These are phyloP conservation scores for Fusarium caatingaense DNA, from an alignment of 2,329 filamentous ascomycete genomes.

Conservation along the genomic window DNA sequence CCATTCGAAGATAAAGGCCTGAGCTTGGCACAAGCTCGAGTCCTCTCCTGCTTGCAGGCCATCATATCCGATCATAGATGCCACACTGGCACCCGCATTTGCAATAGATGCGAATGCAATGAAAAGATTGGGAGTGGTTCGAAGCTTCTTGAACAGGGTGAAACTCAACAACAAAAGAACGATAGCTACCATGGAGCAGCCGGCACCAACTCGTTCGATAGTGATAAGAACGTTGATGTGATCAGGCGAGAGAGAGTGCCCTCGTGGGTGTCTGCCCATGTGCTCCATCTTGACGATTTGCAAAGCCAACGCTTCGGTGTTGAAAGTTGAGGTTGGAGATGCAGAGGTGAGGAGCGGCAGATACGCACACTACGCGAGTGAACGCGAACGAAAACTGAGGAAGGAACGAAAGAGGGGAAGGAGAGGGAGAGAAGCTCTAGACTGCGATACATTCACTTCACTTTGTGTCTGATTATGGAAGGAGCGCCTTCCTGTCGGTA, in stretches of 20 bases:
- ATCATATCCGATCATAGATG: conserved; percentile 77
- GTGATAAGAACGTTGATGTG: conserved; percentile 60
- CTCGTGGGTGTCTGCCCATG: conserved; percentile 7
- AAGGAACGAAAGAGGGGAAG: background rate
- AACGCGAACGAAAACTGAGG: background rate
- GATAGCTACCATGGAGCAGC: conserved; percentile 65
- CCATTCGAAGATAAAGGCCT: conserved; percentile 73
- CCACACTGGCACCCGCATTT: conserved; percentile 66
- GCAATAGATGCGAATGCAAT: conserved; percentile 53
- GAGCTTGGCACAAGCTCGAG: conserved; percentile 70
- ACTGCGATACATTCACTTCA: background rate
- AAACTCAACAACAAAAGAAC: conserved; percentile 62
- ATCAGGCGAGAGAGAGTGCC: conserved; percentile 46
- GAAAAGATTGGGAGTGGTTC: conserved; percentile 68
- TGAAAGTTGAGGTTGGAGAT: background rate
- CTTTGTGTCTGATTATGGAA: background rate
- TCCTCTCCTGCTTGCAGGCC: conserved; percentile 66
- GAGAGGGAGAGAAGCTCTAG: background rate
- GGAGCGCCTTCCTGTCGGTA: conserved; percentile 8
- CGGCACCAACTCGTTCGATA: conserved; percentile 65
- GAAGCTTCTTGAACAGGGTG: conserved; percentile 61
- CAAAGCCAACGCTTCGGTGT: conserved; percentile 1
- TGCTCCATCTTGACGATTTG: conserved; percentile 27
- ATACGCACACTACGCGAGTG: conserved; percentile 1
- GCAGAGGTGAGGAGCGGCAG: background rate